Base-by-base conservation (phyloP, 768 basidiomycete species). In the Leucogyrophana mollusca region DNA sequence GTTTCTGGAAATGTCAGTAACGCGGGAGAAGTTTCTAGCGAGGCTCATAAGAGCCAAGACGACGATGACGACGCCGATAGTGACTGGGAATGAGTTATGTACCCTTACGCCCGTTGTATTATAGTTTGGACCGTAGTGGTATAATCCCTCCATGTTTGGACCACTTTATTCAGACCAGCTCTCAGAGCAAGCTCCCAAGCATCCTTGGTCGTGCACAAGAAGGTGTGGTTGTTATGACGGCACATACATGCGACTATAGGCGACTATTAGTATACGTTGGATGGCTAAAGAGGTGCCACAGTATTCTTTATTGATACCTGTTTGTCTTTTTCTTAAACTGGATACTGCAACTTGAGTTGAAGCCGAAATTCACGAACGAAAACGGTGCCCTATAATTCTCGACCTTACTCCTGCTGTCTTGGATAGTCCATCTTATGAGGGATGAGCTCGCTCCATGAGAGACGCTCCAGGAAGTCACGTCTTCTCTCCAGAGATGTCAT, bases 1-100 rank as follows among this genome's bases (percentile, higher is more conserved):
- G 77, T 88, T 21, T 76, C 78, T 27, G 73, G 73, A 20, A 78
- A 74, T 56, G 74, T 64, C 3, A 78, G 78, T 46, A 72, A 69
- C 21, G 67, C 64, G 22, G 74, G 66, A 39, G 60, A 56, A 25
- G 55, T 45, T 7, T 42, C 38, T 9, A 46, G 45, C 40, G 43
- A 45, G n/a, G 69, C 67, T 47, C 50, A 52, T 13, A 54, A 30
- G 22, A 71, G 67, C 47, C 63, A 64, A 9, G 68, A 66, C 4
- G 72, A 73, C 7, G 73, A 72, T 0, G 76, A 74, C 4, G 74
- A 66, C 1, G 55, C 48, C 0, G 65, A 67, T 3, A 67, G 65
- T 13, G 84, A 87, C 52, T 87, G 84, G 84, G 84, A 86, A 57
- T 86, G 65, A 67, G 4, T 10, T 3, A 17, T 5, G 10, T 14